A percentile compares a stretch with the other conserved stretches of the same genome.
phyloP scores from a whole-genome alignment of 169 alveolate species.

The Sarcocystis neurona region DNA sequence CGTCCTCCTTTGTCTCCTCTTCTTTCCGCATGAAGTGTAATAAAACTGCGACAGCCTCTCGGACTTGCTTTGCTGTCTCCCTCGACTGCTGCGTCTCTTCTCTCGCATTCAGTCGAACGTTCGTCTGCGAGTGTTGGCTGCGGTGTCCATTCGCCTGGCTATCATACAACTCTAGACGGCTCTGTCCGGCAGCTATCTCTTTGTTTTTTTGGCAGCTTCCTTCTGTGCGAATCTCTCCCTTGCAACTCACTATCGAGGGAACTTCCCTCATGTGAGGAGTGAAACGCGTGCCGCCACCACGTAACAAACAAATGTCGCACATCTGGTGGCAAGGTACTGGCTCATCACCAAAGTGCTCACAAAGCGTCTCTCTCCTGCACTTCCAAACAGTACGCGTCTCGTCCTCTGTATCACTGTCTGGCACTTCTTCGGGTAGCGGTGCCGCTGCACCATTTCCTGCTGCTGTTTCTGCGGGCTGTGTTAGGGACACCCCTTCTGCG shows the following conservation, averaged over 20 bases:
- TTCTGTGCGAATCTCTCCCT: background rate
- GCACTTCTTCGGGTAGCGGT: too few relatives aligned
- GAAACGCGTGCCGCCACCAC: background rate
- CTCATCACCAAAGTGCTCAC: constrained; percentile 42
- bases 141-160: background rate
- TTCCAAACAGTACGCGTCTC: background rate
- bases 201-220: background rate
- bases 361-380: constrained; percentile 39
- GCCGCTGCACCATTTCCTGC: too few relatives aligned
- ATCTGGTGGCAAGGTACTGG: constrained; percentile 32
- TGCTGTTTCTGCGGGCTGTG: too few relatives aligned
- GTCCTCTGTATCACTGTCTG: too few relatives aligned
- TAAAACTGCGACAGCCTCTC: constrained; percentile 23
- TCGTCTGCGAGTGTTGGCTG: background rate
- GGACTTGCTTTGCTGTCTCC: background rate
- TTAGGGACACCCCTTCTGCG: too few relatives aligned
- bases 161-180: background rate
- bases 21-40: background rate
- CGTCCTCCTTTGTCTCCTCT: background rate
- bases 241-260: background rate
- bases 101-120: constrained; percentile 14
- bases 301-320: constrained; percentile 49
- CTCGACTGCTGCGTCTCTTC: background rate
- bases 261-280: background rate
- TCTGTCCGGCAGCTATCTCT: background rate